phyloP scores from a whole-genome alignment of 768 basidiomycete species.

The Cubamyces lactineus region DNA sequence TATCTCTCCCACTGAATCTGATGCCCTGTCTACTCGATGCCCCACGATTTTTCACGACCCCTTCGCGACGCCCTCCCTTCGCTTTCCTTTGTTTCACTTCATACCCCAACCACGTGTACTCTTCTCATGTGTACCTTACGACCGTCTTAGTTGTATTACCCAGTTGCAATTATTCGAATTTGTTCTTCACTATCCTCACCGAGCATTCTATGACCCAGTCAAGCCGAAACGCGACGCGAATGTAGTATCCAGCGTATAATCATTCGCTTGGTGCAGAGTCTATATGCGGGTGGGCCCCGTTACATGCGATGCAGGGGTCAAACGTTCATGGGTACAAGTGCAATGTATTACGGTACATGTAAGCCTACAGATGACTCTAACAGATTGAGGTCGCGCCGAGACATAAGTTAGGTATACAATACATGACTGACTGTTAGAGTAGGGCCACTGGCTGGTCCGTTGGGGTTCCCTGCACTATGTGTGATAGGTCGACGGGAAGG shows the following conservation, averaged over 20 bases:
- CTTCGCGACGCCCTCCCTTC: background rate
- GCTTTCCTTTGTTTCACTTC: background rate
- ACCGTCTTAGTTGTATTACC: background rate
- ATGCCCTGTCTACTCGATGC: background rate
- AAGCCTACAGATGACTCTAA: slow-evolving; percentile 26
- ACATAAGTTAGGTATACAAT: slow-evolving; percentile 29
- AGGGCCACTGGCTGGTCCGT: slow-evolving; percentile 10
- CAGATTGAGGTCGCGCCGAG: slow-evolving; percentile 10
- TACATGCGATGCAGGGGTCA: background rate
- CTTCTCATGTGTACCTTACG: background rate
- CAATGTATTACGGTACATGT: slow-evolving; percentile 18
- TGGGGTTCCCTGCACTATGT: background rate
- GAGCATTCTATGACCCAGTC: too few relatives aligned
- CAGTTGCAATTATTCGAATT: too few relatives aligned
- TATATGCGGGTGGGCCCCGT: too few relatives aligned
- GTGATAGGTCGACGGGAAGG: background rate
- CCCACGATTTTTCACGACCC: background rate
- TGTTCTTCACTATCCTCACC: too few relatives aligned
- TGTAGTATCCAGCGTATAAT: too few relatives aligned
- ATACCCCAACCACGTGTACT: slow-evolving; percentile 1
- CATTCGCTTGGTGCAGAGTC: too few relatives aligned
- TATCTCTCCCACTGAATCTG: background rate
- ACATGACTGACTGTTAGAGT: slow-evolving; percentile 21
- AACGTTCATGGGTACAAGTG: slow-evolving; percentile 5
- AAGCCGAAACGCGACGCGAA: too few relatives aligned